Evolutionary conservation across 805 yeast species (phyloP).

Genomic region (Kazachstania taianensis): DNA sequence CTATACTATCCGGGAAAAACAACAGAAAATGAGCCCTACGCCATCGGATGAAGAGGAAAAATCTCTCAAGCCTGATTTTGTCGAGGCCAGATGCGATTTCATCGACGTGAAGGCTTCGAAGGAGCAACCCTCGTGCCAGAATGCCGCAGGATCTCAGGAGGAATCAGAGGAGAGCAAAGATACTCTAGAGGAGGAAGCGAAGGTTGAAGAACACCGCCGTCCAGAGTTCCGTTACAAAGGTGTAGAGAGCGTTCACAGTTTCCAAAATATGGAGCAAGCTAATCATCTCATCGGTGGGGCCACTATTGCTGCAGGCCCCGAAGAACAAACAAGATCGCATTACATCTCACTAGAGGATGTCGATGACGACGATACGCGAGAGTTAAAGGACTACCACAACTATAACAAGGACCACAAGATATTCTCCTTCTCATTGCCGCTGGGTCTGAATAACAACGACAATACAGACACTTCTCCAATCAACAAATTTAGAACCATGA

Average conservation of each 20-base stretch:
- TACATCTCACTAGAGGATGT: constrained; percentile 8
- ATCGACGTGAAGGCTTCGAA: constrained; percentile 2
- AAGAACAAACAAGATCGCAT: constrained; percentile 3
- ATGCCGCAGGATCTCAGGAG: no score
- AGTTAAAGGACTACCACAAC: constrained; percentile 4
- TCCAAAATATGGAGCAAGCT: constrained; percentile 7
- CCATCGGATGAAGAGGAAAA: background rate
- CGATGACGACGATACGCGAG: constrained; percentile 10
- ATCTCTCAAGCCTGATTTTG: constrained; percentile 4
- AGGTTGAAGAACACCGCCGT: background rate
- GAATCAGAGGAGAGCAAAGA: background rate
- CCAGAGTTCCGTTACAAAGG: constrained; percentile 4
- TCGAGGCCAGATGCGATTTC: constrained; percentile 3
- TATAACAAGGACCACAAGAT: constrained; percentile 22
- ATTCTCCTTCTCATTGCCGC: constrained; percentile 32
- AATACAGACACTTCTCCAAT: constrained; percentile 4
- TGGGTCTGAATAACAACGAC: constrained; percentile 24
- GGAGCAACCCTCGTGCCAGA: constrained; percentile 5
- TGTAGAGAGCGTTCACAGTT: constrained; percentile 6
- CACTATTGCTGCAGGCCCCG: constrained; percentile 2
- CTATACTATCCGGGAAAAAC: background rate
- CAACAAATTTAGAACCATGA: constrained; percentile 11
- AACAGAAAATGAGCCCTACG: background rate
- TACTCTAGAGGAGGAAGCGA: constrained; percentile 1
- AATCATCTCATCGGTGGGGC: constrained; percentile 11